These are phyloP conservation scores for Chenopodium formosanum DNA, from an alignment of 148 eudicot species.

Conservation along the genomic window DNA sequence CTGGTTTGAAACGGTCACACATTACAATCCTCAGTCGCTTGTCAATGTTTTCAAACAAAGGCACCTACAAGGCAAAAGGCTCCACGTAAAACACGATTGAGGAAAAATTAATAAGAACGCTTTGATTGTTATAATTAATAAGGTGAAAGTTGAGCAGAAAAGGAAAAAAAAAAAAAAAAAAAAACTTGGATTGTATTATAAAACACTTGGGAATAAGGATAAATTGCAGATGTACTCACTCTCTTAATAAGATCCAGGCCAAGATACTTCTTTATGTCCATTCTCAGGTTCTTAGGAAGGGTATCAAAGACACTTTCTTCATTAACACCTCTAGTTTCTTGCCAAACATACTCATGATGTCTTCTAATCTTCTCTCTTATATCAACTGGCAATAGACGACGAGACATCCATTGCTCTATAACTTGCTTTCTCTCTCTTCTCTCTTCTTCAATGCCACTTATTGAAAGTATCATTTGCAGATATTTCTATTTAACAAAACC, in stretches of 20 bases:
- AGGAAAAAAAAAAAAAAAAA: not conserved
- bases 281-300: slow-evolving; percentile 66
- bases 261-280: slow-evolving; percentile 72
- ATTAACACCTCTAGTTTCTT: slow-evolving; percentile 62
- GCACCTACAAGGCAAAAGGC: no score
- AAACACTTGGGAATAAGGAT: not conserved
- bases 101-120: no score
- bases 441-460: slow-evolving; percentile 53
- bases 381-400: slow-evolving; percentile 61
- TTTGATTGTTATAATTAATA: no score
- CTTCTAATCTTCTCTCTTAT: slow-evolving; percentile 52
- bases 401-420: slow-evolving; percentile 76
- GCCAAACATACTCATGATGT: slow-evolving; percentile 65
- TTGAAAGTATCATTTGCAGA: slow-evolving; percentile 39
- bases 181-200: no score
- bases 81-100: no score
- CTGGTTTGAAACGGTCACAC: slow-evolving; percentile 60
- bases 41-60: no score
- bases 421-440: slow-evolving; percentile 61
- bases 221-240: slow-evolving; percentile 33
- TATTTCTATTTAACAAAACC: slow-evolving; percentile 39
- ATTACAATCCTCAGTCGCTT: no score
- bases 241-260: slow-evolving; percentile 52
- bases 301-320: slow-evolving; percentile 49
- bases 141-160: no score